Base-by-base conservation (phyloP, 306 rosid genomes). In the Styphnolobium japonicum region DNA sequence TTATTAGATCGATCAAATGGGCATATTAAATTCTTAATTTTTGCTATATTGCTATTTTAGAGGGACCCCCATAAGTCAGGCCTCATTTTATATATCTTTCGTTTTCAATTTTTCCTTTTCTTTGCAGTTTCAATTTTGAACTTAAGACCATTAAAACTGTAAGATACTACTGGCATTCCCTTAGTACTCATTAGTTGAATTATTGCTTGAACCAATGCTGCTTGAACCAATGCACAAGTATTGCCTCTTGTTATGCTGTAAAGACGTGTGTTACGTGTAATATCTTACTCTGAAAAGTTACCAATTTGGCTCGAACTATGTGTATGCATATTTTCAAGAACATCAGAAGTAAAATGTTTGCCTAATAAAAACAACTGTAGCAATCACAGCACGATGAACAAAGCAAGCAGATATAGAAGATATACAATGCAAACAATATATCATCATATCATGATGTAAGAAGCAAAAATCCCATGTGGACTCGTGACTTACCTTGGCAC, bases 401-500 rank as follows among this genome's bases (percentile, higher is more conserved):
- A 19, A 67, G 22, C 65, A 14, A 22, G 71, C 72, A 67, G 18
- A 71, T 31, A 67, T 33, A 82, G 43, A 80, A 65, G 21, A 37
- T 3, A 70, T 55, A 36, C 49, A 65, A 27, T 14, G 49, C 70
- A 43, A 67, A 37, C 23, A 46, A 14, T 40, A 36, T 19, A 76
- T 71, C 60, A 29, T 14, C 48, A 36, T 19, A 76, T 71, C 60
- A 29, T 14, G 23, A 62, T 58, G 42, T 58, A 39, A 23, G 33
- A 42, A 77, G 56, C 40, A 64, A 60, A 69, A 56, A 39, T 55
- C 42, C 21, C 31, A 70, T 61, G 45, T 14, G 46, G 34, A 56
- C 42, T 74, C 67, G 67, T 48, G 67, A 62, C 76, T 65, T 88
- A 96, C 99, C 98, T 84, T 93, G 73, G 99, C 99, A 78, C 97